phyloP scores from a whole-genome alignment of 768 basidiomycete species.

The Grammothele lineata region DNA sequence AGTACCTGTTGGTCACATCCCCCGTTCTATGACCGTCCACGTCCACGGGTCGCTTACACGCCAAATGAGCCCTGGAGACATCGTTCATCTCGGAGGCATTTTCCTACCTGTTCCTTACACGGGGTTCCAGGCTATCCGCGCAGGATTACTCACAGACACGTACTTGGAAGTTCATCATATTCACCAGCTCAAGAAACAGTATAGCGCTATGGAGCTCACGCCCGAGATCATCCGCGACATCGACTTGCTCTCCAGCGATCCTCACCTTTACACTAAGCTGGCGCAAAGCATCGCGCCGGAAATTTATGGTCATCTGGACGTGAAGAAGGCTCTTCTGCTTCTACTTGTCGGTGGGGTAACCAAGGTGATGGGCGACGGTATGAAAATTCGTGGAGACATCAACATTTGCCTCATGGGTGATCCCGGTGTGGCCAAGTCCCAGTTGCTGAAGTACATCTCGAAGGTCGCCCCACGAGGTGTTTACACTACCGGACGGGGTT shows the following conservation, averaged over 20 bases:
- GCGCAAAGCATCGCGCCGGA: constrained; percentile 96
- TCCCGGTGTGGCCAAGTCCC: constrained; percentile 98
- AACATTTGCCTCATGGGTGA: constrained; percentile 99
- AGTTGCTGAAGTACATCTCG: constrained; percentile 95
- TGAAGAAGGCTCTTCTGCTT: constrained; percentile 92
- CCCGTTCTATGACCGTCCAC: constrained; percentile 97
- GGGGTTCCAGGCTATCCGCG: constrained; percentile 94
- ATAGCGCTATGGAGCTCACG: constrained; percentile 90
- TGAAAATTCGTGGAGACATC: constrained; percentile 98
- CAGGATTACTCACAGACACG: constrained; percentile 94
- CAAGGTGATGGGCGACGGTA: constrained; percentile 92
- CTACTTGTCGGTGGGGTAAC: constrained; percentile 95
- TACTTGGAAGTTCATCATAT: constrained; percentile 91
- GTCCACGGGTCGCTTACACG: constrained; percentile 88
- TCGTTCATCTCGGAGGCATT: constrained; percentile 92
- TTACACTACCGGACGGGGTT: constrained; percentile 98
- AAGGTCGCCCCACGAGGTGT: constrained; percentile 97
- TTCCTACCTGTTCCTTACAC: constrained; percentile 98
- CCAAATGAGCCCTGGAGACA: constrained; percentile 91
- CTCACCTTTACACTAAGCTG: constrained; percentile 80
- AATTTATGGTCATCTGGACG: constrained; percentile 96
- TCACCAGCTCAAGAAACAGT: constrained; percentile 95
- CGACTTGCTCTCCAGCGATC: constrained; percentile 63
- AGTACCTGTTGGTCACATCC: constrained; percentile 99
- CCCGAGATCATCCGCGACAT: constrained; percentile 75